Evolutionary conservation across 2,329 filamentous ascomycete species (phyloP), one percentile per base, ranked within the genome.

Genomic region (Lasiodiplodia sp.): DNA sequence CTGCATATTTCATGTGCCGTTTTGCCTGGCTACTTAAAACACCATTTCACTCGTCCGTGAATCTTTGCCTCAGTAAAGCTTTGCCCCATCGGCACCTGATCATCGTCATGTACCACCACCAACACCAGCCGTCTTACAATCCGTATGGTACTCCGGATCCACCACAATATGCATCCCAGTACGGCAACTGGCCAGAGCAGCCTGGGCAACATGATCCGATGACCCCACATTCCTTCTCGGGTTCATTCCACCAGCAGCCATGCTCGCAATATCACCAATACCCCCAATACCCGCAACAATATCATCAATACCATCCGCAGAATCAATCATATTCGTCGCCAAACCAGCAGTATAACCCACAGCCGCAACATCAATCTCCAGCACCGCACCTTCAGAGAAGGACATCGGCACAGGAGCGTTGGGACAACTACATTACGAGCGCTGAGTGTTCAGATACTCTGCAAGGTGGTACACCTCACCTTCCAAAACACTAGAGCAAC

Each of bases 361-460:
- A 37, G 16, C 40, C 55, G 11, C 53, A 21, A 7, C 18, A 31
- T 7, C 53, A 44, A 16, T n/a, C 52, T 34, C 55, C 60, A 12
- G 8, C 60, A 52, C 37, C 44, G 11, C 38, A 53, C 21, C 6
- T 5, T 1, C 37, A n/a, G 28, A 67, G 65, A n/a, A 25, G 55
- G 25, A 58, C 58, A 6, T 68, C 67, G 11, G 67, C 64, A 2
- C 67, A 68, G 40, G 51, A 57, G 38, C 67, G 67, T 38, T 68
- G 67, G 67, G 67, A 68, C 16, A 58, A 68, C 28, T 68, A 68
- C 38, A 12, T 68, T 38, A n/a, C 52, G 16, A 68, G 67, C 58
- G 67, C 65, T 6, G 67, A 64, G 28, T 64, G 67, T 14, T 28
- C 58, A 47, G 58, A 68, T 12, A 8, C 38, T 16, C 58, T 68